Conservation (phyloP, 2,329 filamentous ascomycete genomes). For the Talaromyces sp. region DNA sequence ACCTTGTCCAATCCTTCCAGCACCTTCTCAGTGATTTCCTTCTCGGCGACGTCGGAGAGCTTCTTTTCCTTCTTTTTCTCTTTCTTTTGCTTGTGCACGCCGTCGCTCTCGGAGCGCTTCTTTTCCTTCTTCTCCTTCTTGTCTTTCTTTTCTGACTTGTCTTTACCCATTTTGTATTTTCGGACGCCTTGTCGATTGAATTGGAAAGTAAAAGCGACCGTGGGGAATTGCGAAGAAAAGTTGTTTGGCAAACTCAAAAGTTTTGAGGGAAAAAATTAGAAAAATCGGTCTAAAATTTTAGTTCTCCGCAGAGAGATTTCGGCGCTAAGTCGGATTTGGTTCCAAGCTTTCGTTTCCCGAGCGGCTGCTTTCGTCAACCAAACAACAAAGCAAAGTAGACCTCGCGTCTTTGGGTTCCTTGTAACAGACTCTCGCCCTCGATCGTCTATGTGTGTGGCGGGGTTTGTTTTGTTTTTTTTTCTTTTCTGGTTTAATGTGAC, state of each 20-base stretch:
- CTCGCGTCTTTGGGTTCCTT: not conserved
- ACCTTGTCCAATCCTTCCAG: slow-evolving; percentile 32
- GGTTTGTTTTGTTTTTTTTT: not conserved
- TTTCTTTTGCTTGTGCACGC: slow-evolving; percentile 37
- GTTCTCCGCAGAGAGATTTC: slow-evolving; percentile 26
- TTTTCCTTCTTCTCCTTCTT: slow-evolving; percentile 41
- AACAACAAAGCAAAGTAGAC: not conserved
- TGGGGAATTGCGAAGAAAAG: not conserved
- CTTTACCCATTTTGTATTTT: slow-evolving; percentile 39
- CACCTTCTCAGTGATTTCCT: slow-evolving; percentile 34
- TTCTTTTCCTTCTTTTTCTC: slow-evolving; percentile 40
- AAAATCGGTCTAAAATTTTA: slow-evolving; percentile 14
- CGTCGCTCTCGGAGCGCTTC: slow-evolving; percentile 44
- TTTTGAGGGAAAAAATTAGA: slow-evolving; percentile 14
- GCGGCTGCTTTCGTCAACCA: not conserved
- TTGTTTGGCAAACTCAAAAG: slow-evolving; percentile 8
- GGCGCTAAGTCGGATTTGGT: slow-evolving; percentile 27
- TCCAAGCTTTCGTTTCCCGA: slow-evolving; percentile 14
- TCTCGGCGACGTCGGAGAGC: slow-evolving; percentile 36
- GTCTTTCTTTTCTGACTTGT: slow-evolving; percentile 35
- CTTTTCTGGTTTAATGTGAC: not conserved
- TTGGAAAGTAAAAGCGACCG: not conserved
- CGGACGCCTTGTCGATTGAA: not conserved
- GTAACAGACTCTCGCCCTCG: not conserved
- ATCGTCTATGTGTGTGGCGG: not conserved